Percentiles rank a stretch among this genome's conserved stretches.
phyloP scores from a whole-genome alignment of 2,329 filamentous ascomycete genomes.

The Hymenoscyphus repandus region DNA sequence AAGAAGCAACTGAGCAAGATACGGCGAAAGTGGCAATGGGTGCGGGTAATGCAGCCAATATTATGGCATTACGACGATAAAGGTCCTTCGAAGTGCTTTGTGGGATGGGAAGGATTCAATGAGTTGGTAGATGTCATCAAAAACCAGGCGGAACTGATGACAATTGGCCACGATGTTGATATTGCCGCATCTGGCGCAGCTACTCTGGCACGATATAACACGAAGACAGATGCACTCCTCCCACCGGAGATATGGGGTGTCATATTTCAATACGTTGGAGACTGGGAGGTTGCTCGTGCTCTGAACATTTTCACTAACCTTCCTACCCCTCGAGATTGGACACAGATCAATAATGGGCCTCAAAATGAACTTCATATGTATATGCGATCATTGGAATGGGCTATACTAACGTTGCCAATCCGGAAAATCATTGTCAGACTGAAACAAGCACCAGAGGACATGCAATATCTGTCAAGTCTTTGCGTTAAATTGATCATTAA shows the following conservation, averaged over 20 bases:
- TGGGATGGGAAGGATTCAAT: constrained; percentile 60
- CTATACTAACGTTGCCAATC: constrained; percentile 68
- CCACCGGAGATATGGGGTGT: constrained; percentile 88
- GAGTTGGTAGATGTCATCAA: constrained; percentile 70
- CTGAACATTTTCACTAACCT: constrained; percentile 77
- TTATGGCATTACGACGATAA: constrained; percentile 71
- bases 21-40: constrained; percentile 79
- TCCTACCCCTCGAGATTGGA: constrained; percentile 68
- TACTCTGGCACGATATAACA: constrained; percentile 40
- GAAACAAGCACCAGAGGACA: constrained; percentile 63
- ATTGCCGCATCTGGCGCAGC: constrained; percentile 30
- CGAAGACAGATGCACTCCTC: constrained; percentile 42
- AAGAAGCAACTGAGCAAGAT: constrained; percentile 84
- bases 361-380: constrained; percentile 64
- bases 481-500: constrained; percentile 88
- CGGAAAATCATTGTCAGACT: constrained; percentile 70
- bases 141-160: constrained; percentile 71
- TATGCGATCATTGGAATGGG: constrained; percentile 78
- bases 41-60: constrained; percentile 74
- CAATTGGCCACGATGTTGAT: constrained; percentile 63
- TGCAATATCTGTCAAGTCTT: constrained; percentile 68
- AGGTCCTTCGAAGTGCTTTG: constrained; percentile 45
- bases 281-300: constrained; percentile 86
- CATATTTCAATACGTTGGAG: constrained; percentile 75
- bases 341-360: constrained; percentile 52